A percentile compares a stretch with the other conserved stretches of the same genome.
Evolutionary conservation across 257 asterid genomes (phyloP).

Genomic region (Petunia axillaris): DNA sequence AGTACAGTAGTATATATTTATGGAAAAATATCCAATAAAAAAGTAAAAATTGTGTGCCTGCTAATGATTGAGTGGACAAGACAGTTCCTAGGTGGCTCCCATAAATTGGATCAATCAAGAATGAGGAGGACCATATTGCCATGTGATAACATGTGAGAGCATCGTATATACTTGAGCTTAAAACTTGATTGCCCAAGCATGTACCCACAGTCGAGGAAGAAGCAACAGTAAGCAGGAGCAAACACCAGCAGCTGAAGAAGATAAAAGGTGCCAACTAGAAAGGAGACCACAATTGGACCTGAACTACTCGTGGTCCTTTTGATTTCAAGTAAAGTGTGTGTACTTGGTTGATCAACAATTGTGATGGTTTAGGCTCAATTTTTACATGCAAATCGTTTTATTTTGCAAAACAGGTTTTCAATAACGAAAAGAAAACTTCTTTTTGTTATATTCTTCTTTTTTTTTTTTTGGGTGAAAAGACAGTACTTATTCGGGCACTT

Average conservation of each 20-base stretch:
- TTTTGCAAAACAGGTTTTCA: background rate
- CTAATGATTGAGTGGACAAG: conserved; percentile 22
- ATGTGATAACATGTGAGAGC: conserved; percentile 25
- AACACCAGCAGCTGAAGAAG: background rate
- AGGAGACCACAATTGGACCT: conserved; percentile 6
- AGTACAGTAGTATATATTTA: background rate
- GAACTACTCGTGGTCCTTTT: conserved; percentile 13
- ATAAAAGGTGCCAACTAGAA: conserved; percentile 15
- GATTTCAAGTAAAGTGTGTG: background rate
- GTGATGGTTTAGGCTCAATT: background rate
- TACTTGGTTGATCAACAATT: background rate
- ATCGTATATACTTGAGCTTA: conserved; percentile 12
- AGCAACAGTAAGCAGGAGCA: background rate
- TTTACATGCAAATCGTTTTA: background rate
- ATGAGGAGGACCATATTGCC: conserved; percentile 5
- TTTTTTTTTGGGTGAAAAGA: background rate
- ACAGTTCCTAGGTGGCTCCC: conserved; percentile 3
- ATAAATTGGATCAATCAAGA: background rate
- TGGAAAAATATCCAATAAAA: conserved; percentile 10
- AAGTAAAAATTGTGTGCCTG: background rate
- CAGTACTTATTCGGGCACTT: background rate
- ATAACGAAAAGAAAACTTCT: background rate
- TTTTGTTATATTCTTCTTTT: too few relatives aligned
- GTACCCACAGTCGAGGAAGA: background rate
- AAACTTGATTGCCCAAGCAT: background rate